phyloP scores from a whole-genome alignment of 768 basidiomycete genomes.

The Mycena metata region DNA sequence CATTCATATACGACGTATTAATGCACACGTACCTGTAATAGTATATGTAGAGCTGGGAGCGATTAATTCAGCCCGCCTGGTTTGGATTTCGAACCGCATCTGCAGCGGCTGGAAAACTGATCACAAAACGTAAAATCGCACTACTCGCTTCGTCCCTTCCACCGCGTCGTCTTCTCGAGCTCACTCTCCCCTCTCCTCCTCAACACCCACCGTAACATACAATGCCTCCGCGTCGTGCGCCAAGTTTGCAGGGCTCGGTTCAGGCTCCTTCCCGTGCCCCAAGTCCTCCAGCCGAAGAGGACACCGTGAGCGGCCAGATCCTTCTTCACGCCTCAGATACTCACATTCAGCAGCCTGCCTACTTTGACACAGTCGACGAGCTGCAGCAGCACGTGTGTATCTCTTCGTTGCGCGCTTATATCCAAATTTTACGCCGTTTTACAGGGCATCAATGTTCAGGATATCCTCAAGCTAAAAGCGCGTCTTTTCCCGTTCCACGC shows the following conservation, averaged over 20 bases:
- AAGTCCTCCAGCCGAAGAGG: constrained; percentile 59
- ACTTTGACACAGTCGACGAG: constrained; percentile 87
- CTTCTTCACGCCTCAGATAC: constrained; percentile 8
- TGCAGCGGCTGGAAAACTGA: too few species aligned
- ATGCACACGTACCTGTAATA: constrained; percentile 18
- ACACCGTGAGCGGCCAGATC: constrained; percentile 49
- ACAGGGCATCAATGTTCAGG: constrained; percentile 95
- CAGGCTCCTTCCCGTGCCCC: constrained; percentile 65
- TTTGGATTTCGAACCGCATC: too few species aligned
- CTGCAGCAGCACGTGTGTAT: constrained; percentile 80
- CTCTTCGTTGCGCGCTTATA: constrained; percentile 31
- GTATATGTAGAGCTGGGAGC: constrained; percentile 21
- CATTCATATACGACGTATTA: constrained; percentile 25
- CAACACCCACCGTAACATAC: not conserved
- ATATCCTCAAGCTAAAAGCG: constrained; percentile 94
- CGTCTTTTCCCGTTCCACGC: constrained; percentile 19
- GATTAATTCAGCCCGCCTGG: too few species aligned
- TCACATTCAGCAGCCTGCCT: constrained; percentile 58
- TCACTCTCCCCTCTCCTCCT: not conserved
- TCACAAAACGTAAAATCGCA: too few species aligned
- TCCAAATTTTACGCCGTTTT: constrained; percentile 24
- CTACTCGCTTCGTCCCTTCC: too few species aligned
- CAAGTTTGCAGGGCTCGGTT: constrained; percentile 60
- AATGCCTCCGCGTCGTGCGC: constrained; percentile 69
- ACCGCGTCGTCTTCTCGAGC: constrained; percentile 2